Base-by-base conservation (phyloP, 2,329 filamentous ascomycete genomes). In the Alternaria angustiovoidea region DNA sequence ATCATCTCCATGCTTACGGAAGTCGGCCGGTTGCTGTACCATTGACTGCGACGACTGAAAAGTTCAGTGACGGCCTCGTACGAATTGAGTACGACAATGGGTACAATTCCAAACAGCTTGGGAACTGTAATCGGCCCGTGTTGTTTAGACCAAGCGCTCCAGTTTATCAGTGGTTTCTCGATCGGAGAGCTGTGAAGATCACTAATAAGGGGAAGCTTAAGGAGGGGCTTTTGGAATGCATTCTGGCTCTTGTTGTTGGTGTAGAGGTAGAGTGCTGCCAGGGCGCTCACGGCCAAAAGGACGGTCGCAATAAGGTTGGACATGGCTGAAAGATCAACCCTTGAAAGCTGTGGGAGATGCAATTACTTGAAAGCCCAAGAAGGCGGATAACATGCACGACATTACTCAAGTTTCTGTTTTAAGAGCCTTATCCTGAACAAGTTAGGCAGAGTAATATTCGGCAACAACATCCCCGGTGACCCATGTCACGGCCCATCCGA, bases 1-100 rank as follows among this genome's bases (percentile, higher is more conserved):
- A 62, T 62, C 59, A 62, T 62, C 8, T 62, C 59, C 59, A 62
- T 62, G 51, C 59, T 62, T 26, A 62, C 59, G 18, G 55, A 62
- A 38, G 59, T 51, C 14, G 59, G 56, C 22, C 59, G 51, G 28
- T 59, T 62, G 34, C 59, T 62, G 11, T 62, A 62, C 55, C 55
- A 59, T 41, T 62, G 55, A 34, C 59, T 59, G 26, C 55, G 59
- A 43, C 59, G 59, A 55, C 59, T 54, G 51, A 62, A 62, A 11
- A 59, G 56, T 32, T 62, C 59, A 36, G 55, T 62, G 24, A 62
- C 59, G 7, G 59, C 55, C 51, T 59, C 59, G 20, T 59, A 54
- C 12, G 59, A 59, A 22, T 62, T 62, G 16, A 62, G 59, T 28
- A 62, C 51, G 46, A 62, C 59, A 14, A 62, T 34, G 32, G 59